Evolutionary conservation across 768 basidiomycete genomes (phyloP).

Genomic region (Arthromyces matolae): DNA sequence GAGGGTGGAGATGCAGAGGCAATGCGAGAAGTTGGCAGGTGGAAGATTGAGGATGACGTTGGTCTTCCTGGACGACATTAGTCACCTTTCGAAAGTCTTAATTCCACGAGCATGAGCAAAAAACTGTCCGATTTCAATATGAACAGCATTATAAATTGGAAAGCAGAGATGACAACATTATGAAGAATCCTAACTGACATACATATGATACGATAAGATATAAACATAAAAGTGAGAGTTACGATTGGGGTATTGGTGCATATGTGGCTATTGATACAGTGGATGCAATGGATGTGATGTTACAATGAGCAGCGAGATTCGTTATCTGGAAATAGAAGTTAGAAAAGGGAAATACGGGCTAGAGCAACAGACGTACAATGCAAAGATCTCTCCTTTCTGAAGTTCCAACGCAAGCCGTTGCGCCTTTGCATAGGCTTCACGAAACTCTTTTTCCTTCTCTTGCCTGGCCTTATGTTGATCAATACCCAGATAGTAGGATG

Average conservation of each 20-base stretch:
- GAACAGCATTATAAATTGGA: too few relatives aligned
- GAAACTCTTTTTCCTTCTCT: slow-evolving; percentile 28
- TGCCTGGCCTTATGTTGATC: slow-evolving; percentile 18
- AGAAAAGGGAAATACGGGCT: neutral
- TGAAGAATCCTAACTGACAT: too few relatives aligned
- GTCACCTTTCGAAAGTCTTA: too few relatives aligned
- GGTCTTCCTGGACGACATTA: slow-evolving; percentile 58
- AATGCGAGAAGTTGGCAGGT: slow-evolving; percentile 87
- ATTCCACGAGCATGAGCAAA: too few relatives aligned
- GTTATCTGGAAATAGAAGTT: neutral
- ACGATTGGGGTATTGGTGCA: too few relatives aligned
- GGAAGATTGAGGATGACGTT: slow-evolving; percentile 80
- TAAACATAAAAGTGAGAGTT: neutral
- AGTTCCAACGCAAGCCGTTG: slow-evolving; percentile 30
- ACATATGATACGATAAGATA: too few relatives aligned
- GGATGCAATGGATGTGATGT: neutral
- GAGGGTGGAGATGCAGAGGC: slow-evolving; percentile 70
- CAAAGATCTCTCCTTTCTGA: slow-evolving; percentile 10
- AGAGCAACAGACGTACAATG: slow-evolving; percentile 9
- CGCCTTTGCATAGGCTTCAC: slow-evolving; percentile 31
- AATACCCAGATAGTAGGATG: neutral
- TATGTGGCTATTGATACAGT: slow-evolving; percentile 14
- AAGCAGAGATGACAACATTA: slow-evolving; percentile 6
- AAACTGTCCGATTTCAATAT: too few relatives aligned
- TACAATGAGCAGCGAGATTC: neutral